Evolutionary conservation across 2,329 filamentous ascomycete species (phyloP), one percentile per base, ranked within the genome.

Genomic region (Ophidiomyces ophidiicola): DNA sequence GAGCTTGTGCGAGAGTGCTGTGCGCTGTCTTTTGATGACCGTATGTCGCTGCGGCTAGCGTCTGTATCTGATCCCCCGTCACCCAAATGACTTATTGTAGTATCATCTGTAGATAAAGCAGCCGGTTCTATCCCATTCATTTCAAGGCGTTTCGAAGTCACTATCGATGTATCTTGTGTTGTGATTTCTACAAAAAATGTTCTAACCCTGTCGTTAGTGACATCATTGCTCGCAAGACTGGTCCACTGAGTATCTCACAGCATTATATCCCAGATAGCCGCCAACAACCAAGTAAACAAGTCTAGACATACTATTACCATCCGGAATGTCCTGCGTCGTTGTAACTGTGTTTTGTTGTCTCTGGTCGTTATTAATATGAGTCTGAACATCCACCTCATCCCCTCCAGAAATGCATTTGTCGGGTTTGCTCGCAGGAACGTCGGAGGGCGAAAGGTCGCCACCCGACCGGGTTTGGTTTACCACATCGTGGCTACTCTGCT

Each of bases 381-480:
- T 54, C 48, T 39, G 37, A 48, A 53, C 57, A 53, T 57, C 57
- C 60, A 54, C 59, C 54, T 52, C 59, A 56, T 64, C 62, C 58
- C 60, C 63, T 64, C 63, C 65, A 68, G 69, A 69, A 68, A 66
- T 55, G 54, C 52, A 52, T 51, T 66, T 63, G 61, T 64, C 66
- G 63, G 67, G 67, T 64, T 64, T 70, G 67, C 66, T 70, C 69
- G 71, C 72, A 76, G 69, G 67, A 65, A 68, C 72, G 73, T 75
- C 74, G 72, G 74, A 73, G 67, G 72, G 70, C 68, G 69, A 68
- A 59, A 63, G 59, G 59, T 68, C 71, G 69, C 72, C 72, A 66
- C 73, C 68, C 74, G 74, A 78, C 75, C 70, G 68, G 68, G 72
- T 68, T 71, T 76, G 69, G 68, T 75, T 75, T 76, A 78, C 74